Evolutionary conservation across 305 asterid genomes (phyloP).

Genomic region (Plantago coronopus): DNA sequence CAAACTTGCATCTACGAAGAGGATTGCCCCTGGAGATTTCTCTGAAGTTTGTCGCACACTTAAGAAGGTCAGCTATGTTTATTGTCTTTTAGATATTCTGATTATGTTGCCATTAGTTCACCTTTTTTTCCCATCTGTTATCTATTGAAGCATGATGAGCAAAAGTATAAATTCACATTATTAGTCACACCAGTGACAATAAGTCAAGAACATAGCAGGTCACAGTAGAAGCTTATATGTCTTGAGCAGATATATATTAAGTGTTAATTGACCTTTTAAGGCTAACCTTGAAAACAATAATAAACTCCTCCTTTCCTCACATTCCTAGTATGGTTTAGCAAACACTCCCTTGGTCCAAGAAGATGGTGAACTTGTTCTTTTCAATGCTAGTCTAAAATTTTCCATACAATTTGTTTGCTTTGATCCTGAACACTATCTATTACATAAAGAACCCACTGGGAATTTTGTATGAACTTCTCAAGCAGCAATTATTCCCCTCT

Average conservation of each 20-base stretch:
- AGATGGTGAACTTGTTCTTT: background rate
- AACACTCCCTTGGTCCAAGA: background rate
- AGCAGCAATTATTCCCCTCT: background rate
- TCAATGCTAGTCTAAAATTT: background rate
- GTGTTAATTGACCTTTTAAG: too few species aligned
- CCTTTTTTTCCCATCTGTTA: background rate
- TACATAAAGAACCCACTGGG: background rate
- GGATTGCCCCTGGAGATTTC: constrained; percentile 96
- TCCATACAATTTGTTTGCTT: background rate
- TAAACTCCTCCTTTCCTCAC: background rate
- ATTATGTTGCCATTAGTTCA: background rate
- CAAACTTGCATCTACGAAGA: constrained; percentile 92
- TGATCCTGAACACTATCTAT: background rate
- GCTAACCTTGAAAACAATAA: background rate
- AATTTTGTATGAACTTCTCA: too few species aligned
- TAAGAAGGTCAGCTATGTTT: constrained; percentile 57
- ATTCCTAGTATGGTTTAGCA: constrained; percentile 1
- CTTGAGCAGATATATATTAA: background rate
- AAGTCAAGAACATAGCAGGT: background rate
- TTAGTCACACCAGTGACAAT: background rate
- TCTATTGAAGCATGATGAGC: background rate
- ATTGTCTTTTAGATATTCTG: background rate
- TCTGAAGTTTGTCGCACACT: constrained; percentile 89
- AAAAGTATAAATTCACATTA: background rate
- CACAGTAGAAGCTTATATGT: background rate